Evolutionary conservation across 2,329 filamentous ascomycete species (phyloP).

Genomic region (Ophiostoma perfectum): DNA sequence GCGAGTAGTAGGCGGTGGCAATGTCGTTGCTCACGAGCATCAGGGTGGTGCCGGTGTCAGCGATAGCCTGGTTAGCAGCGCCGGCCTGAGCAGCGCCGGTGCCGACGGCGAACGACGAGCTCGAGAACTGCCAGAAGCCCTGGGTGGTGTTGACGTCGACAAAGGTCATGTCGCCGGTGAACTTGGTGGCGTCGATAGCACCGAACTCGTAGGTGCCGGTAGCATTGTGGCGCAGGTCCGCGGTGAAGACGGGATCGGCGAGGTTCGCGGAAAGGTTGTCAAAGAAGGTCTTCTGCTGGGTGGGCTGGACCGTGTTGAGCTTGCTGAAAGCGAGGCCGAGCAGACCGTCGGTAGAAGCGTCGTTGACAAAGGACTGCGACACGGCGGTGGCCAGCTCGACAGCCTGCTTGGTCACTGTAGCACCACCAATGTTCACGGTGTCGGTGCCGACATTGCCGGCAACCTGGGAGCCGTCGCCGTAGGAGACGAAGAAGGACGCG

Average conservation of each 20-base stretch:
- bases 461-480: conserved; percentile 62
- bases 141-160: conserved; percentile 52
- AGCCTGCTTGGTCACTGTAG: conserved; percentile 56
- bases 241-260: conserved; percentile 63
- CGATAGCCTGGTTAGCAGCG: conserved; percentile 43
- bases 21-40: conserved; percentile 53
- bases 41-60: conserved; percentile 59
- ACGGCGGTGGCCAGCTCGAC: conserved; percentile 60
- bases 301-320: conserved; percentile 60
- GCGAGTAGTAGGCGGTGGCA: conserved; percentile 45
- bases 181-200: conserved; percentile 58
- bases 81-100: conserved; percentile 36
- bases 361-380: conserved; percentile 52
- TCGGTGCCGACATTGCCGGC: conserved; percentile 63
- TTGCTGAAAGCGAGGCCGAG: conserved; percentile 62
- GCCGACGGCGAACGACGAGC: conserved; percentile 52
- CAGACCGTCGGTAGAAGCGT: conserved; percentile 61
- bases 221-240: conserved; percentile 55
- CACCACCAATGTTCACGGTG: conserved; percentile 61
- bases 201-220: conserved; percentile 70
- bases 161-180: conserved; percentile 57
- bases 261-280: conserved; percentile 59
- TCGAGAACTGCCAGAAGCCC: conserved; percentile 66
- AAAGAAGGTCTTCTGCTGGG: conserved; percentile 65
- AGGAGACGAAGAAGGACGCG: conserved; percentile 57